Evolutionary conservation across 202 grass and related monocot genomes (phyloP).

Genomic region (Zizania palustris): DNA sequence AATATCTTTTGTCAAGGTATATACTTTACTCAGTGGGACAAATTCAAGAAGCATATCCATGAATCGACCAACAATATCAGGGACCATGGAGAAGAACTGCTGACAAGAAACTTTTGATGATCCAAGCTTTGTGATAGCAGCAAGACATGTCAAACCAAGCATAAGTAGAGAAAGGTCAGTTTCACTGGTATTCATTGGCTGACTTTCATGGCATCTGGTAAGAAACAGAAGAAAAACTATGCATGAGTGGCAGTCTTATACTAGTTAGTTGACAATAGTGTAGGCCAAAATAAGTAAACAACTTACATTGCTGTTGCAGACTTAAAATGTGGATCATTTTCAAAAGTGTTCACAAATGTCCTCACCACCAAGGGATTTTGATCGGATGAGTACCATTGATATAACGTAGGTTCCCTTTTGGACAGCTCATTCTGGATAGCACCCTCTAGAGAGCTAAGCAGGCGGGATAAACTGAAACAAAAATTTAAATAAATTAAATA

Average conservation of each 20-base stretch:
- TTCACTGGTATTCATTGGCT: constrained; percentile 54
- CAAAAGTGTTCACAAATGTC: constrained; percentile 87
- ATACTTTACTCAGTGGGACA: constrained; percentile 80
- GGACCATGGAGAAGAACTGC: constrained; percentile 77
- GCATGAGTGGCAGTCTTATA: constrained; percentile 21
- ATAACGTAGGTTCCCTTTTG: constrained; percentile 62
- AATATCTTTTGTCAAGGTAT: constrained; percentile 81
- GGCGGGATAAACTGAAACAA: constrained; percentile 71
- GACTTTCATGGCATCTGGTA: constrained; percentile 65
- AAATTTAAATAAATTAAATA: constrained; percentile 27
- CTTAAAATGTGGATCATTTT: constrained; percentile 76
- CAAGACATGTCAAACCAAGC: constrained; percentile 88
- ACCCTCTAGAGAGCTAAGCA: constrained; percentile 71
- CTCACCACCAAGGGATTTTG: constrained; percentile 79
- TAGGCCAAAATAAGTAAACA: constrained; percentile 24
- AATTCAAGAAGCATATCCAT: constrained; percentile 97
- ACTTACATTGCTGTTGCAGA: constrained; percentile 76
- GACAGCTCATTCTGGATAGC: constrained; percentile 71
- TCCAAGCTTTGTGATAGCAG: constrained; percentile 94
- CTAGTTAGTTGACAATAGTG: constrained; percentile 24
- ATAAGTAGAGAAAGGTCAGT: constrained; percentile 85
- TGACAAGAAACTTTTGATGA: constrained; percentile 92
- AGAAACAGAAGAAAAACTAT: constrained; percentile 32
- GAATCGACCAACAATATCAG: constrained; percentile 84
- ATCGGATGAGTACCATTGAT: constrained; percentile 88